Conservation (phyloP, 192 early-diverging fungal species). For the Spizellomyces sp. region DNA sequence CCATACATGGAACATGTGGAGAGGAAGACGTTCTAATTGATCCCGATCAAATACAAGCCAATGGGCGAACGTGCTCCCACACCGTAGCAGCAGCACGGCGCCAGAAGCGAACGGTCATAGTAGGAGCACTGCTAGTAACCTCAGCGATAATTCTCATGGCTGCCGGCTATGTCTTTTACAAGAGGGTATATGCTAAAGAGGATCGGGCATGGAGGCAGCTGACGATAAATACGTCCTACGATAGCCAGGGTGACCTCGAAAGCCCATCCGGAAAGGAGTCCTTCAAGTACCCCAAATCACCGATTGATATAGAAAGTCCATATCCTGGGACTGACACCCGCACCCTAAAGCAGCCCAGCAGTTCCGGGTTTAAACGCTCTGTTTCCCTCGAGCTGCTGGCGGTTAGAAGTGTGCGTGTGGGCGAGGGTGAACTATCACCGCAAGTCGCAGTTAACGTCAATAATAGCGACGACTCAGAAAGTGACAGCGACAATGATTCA, state of each 20-base stretch:
- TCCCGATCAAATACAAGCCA: constrained; percentile 13
- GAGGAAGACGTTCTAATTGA: constrained; percentile 27
- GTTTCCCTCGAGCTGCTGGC: constrained; percentile 19
- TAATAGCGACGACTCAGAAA: background rate
- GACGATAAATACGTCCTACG: too few relatives aligned
- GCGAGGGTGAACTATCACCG: constrained; percentile 1
- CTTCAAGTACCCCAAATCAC: constrained; percentile 9
- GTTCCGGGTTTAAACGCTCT: constrained; percentile 8
- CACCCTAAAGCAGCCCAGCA: background rate
- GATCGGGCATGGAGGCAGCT: too few relatives aligned
- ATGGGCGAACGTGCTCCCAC: constrained; percentile 26
- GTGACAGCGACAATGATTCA: background rate
- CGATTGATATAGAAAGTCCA: constrained; percentile 10
- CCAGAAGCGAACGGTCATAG: background rate
- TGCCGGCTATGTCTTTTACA: constrained; percentile 11
- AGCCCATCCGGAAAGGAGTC: constrained; percentile 1
- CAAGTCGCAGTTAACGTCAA: constrained; percentile 12
- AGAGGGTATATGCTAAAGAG: background rate
- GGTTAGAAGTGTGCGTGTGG: background rate
- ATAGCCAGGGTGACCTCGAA: constrained; percentile 12
- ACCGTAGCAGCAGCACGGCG: constrained; percentile 8
- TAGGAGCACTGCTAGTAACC: constrained; percentile 1
- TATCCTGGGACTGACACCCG: background rate
- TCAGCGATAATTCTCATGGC: background rate
- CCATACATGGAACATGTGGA: constrained; percentile 32